Evolutionary conservation across 208 protist species (phyloP).

Genomic region (Vickermania ingenoplastis): DNA sequence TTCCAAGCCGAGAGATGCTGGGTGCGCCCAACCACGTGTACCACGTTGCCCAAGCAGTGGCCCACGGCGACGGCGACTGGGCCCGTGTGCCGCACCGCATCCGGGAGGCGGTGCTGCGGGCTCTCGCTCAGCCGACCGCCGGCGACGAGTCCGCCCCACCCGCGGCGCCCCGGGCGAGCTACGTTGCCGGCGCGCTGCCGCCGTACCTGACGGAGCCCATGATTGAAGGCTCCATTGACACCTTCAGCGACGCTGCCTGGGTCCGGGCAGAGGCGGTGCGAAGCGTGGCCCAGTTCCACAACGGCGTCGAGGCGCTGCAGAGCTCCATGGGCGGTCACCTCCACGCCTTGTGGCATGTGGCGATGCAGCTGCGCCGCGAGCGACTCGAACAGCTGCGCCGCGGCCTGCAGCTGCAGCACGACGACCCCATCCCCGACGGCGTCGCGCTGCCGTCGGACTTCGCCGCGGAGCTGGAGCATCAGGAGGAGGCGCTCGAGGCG

Average conservation of each 20-base stretch:
- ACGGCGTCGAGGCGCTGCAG: slow-evolving; percentile 59
- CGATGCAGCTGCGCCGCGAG: slow-evolving; percentile 52
- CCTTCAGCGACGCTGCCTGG: slow-evolving; percentile 67
- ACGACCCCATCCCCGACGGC: slow-evolving; percentile 43
- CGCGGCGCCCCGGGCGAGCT: neutral
- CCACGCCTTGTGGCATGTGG: slow-evolving; percentile 45
- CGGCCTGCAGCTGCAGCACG: slow-evolving; percentile 13
- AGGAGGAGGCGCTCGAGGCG: slow-evolving; percentile 42
- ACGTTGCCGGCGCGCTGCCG: slow-evolving; percentile 4
- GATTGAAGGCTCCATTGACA: slow-evolving; percentile 58
- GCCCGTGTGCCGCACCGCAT: slow-evolving; percentile 42
- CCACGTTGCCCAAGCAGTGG: slow-evolving; percentile 22
- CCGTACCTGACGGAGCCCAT: slow-evolving; percentile 43
- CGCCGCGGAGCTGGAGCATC: slow-evolving; percentile 17
- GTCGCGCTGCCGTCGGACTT: slow-evolving; percentile 17
- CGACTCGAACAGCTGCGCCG: slow-evolving; percentile 24
- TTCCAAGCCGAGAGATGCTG: too few species aligned
- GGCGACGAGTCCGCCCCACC: neutral
- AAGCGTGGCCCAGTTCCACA: slow-evolving; percentile 73
- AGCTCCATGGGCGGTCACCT: slow-evolving; percentile 39
- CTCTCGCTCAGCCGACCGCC: slow-evolving; percentile 12
- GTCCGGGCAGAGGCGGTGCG: slow-evolving; percentile 64
- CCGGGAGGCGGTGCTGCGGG: slow-evolving; percentile 51
- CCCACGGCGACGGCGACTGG: slow-evolving; percentile 65
- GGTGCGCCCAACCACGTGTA: slow-evolving; percentile 10